Base-by-base conservation (phyloP, 1,284 basidiomycete genomes). In the Peniophora sp. region DNA sequence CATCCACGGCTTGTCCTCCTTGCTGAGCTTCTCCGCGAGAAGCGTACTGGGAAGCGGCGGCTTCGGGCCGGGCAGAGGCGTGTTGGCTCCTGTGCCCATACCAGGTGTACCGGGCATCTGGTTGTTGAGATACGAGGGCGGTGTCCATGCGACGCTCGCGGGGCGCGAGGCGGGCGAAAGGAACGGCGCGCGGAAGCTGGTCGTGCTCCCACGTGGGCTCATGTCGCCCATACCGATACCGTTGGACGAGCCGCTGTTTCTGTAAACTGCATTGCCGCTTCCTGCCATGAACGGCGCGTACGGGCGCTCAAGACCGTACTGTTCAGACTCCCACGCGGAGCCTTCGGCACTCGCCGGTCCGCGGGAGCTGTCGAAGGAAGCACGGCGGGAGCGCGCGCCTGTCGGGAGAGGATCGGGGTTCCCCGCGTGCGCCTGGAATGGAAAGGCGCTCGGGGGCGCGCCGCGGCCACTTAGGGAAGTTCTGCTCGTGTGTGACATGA, bases 111-210 rank as follows among this genome's bases (percentile, higher is more conserved):
- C 52, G 47, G 55, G 22, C 45, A 49, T 19, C 45, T 49, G 47
- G 20, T 49, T 52, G 9, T 63, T 55, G 8, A 20, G n/a, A 56
- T 69, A 72, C 1, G 70, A 65, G 12, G 81, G 80, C 3, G 78
- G 83, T 0, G 75, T 69, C 84, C 83, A 85, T n/a, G 19, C 16
- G 0, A 82, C 55, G 14, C 74, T 81, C 6, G 69, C 58, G 0
- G 82, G 83, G 20, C 84, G 73, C 2, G 81, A 82, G 3, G 81
- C 74, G 0, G 84, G 84, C 6, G 80, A 77, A 48, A 86, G 74
- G 68, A 85, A 85, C 0, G 84, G 80, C 0, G 77, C 68, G 22
- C 83, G 78, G 69, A 87, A 85, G n/a, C 69, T 63, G n/a, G 62
- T 62, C 23, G 69, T 71, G 12, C 58, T 58, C 45, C 63, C 69